Base-by-base conservation (phyloP, 805 yeast genomes). In the Metschnikowia continentalis region DNA sequence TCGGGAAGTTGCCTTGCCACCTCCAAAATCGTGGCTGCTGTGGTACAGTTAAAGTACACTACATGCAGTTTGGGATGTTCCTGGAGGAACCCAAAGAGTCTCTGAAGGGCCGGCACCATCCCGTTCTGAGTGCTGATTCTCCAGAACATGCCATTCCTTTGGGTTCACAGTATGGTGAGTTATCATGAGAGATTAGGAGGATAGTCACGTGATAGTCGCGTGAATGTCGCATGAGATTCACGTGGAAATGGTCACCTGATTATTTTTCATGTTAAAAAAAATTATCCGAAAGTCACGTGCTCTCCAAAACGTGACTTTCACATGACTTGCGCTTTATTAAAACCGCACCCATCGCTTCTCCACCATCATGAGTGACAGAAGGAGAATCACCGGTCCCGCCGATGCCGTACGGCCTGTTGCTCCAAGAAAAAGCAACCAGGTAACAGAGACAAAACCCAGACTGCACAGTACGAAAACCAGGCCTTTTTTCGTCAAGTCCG, bases 351-450 rank as follows among this genome's bases (percentile, higher is more conserved):
- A 23, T 36, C 38, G 7, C 37, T 19, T 11, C 49, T 22, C 40
- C 30, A 8, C 43, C 39, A 20, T 32, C 52, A 75, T 73, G 77
- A 70, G 66, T 48, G 97, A 92, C 64, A 81, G 96, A 75, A 81
- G 96, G 76, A 78, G 97, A 65, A 75, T 90, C n/a, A 62, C 87
- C 32, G 97, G 96, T 0, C 97, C 97, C 0, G 63, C 78, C 0
- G 83, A 80, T 56, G 88, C 88, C 1, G 76, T 72, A 46, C 59
- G 68, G 30, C 75, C 74, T 2, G 48, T 42, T 11, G 44, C 60
- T 11, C 45, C 48, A 36, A 63, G 58, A 8, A 46, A 22, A 41
- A 22, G 19, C 43, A 6, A 2, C 4, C 32, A 7, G 5, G 17
- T 14, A 8, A 17, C 38, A 15, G 38, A n/a, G 5, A 8, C 20